A percentile compares a stretch with the other conserved stretches of the same genome.
These are phyloP conservation scores for Boletus fagicola DNA, from an alignment of 768 basidiomycete genomes.

Conservation along the genomic window DNA sequence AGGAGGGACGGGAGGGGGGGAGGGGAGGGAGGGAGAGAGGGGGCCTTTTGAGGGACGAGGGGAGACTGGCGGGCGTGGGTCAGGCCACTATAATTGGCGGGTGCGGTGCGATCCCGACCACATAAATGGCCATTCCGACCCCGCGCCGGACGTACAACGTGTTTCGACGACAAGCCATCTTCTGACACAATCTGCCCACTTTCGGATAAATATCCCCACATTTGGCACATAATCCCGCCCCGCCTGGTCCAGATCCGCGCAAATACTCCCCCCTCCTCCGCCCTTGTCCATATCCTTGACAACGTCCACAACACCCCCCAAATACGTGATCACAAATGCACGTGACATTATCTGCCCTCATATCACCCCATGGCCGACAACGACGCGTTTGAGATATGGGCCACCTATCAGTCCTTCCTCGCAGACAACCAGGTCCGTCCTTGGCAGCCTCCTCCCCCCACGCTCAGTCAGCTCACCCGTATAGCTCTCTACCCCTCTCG, in stretches of 20 bases:
- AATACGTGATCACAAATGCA: constrained; percentile 9
- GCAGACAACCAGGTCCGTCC: constrained; percentile 61
- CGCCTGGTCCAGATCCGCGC: constrained; percentile 18
- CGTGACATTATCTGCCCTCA: constrained; percentile 18
- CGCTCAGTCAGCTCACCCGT: neutral
- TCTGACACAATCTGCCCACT: constrained; percentile 21
- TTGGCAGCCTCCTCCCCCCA: neutral
- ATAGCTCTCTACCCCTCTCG: constrained; percentile 79
- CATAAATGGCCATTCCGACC: constrained; percentile 52
- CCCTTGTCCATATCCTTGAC: constrained; percentile 18
- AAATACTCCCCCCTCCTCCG: constrained; percentile 18
- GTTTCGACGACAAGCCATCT: constrained; percentile 58
- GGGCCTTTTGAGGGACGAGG: constrained; percentile 41
- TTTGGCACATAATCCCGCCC: constrained; percentile 15
- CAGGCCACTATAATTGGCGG: constrained; percentile 48
- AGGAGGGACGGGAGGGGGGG: constrained; percentile 28
- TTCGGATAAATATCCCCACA: constrained; percentile 15
- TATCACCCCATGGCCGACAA: constrained; percentile 12
- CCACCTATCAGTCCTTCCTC: constrained; percentile 59
- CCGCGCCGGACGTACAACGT: constrained; percentile 73
- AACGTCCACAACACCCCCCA: constrained; percentile 21
- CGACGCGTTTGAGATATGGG: constrained; percentile 44
- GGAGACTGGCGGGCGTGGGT: constrained; percentile 38
- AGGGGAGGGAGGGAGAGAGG: constrained; percentile 27
- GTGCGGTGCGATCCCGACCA: constrained; percentile 54